A percentile compares a stretch with the other conserved stretches of the same genome.
These are phyloP conservation scores for Verruconis gallopava DNA, from an alignment of 2,329 filamentous ascomycete species.

Conservation along the genomic window DNA sequence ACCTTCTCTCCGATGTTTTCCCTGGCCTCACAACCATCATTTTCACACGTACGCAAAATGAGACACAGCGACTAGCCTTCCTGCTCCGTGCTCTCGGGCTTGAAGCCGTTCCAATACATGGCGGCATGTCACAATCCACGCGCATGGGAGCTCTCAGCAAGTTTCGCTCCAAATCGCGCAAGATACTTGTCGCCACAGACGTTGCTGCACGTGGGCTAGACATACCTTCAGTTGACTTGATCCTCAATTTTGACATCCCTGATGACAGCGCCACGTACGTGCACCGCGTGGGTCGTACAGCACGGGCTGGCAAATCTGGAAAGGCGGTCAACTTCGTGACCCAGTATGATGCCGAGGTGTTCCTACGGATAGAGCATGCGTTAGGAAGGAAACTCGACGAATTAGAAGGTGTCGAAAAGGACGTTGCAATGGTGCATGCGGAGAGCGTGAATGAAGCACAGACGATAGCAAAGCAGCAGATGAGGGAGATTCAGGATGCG, in stretches of 20 bases:
- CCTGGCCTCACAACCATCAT: conserved; percentile 72
- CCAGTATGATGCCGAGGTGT: conserved; percentile 78
- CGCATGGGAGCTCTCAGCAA: conserved; percentile 82
- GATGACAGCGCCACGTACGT: conserved; percentile 83
- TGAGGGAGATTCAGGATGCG: conserved; percentile 64
- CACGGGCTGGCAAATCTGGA: conserved; percentile 73
- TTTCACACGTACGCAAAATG: conserved; percentile 84
- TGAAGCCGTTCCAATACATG: conserved; percentile 82
- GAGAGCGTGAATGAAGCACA: conserved; percentile 73
- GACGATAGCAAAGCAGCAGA: conserved; percentile 47
- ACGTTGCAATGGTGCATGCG: conserved; percentile 75
- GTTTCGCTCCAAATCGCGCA: conserved; percentile 65
- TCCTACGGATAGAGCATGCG: conserved; percentile 67
- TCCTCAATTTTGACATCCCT: conserved; percentile 76
- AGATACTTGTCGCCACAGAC: conserved; percentile 86
- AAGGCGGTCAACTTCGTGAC: conserved; percentile 71
- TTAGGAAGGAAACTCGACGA: conserved; percentile 64
- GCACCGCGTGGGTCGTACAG: conserved; percentile 78
- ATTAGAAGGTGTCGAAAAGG: conserved; percentile 58
- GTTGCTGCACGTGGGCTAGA: conserved; percentile 89
- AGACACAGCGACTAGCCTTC: conserved; percentile 75
- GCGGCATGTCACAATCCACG: conserved; percentile 76
- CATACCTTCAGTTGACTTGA: conserved; percentile 80
- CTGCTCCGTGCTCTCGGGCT: conserved; percentile 76
- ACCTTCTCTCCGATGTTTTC: conserved; percentile 71